Percentiles rank a stretch among this genome's conserved stretches.
Evolutionary conservation across 768 basidiomycete genomes (phyloP).

Genomic region (Brasilioporus rufonigricans): DNA sequence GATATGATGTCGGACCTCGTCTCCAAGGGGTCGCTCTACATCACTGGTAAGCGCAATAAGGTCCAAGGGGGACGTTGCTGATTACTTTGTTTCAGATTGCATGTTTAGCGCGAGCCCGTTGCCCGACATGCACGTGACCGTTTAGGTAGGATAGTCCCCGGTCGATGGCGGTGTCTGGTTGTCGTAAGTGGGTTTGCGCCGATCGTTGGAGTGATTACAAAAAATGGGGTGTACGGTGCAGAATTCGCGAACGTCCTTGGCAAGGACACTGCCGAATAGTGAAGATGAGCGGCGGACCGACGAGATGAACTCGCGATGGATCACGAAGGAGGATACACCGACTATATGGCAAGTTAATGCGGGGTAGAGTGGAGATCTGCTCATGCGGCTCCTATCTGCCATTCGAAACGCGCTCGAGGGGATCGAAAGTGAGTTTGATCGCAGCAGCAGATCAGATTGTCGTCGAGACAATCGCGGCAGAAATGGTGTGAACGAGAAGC

Average conservation of each 20-base stretch:
- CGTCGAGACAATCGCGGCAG: slow-evolving; percentile 12
- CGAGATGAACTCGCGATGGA: slow-evolving; percentile 20
- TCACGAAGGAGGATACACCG: slow-evolving; percentile 12
- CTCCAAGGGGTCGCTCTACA: slow-evolving; percentile 29
- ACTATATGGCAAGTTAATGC: slow-evolving; percentile 4
- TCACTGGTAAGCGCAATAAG: slow-evolving; percentile 11
- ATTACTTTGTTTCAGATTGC: not conserved
- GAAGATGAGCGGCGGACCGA: not conserved
- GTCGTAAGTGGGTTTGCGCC: slow-evolving; percentile 8
- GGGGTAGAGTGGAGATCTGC: slow-evolving; percentile 17
- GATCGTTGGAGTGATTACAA: not conserved
- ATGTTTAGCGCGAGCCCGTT: not conserved
- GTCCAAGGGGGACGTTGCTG: not conserved
- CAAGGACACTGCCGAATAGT: not conserved
- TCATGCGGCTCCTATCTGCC: slow-evolving; percentile 12
- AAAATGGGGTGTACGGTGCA: not conserved
- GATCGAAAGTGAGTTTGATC: slow-evolving; percentile 11
- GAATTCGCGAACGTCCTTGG: not conserved
- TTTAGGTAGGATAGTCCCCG: not conserved
- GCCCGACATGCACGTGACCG: slow-evolving; percentile 4
- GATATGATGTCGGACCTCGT: slow-evolving; percentile 32
- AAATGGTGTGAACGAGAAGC: slow-evolving; percentile 3
- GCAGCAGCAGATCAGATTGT: slow-evolving; percentile 23
- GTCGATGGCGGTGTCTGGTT: slow-evolving; percentile 14
- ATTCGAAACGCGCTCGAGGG: not conserved